Conservation (phyloP, 768 basidiomycete species). For the Pisolithus sp. region DNA sequence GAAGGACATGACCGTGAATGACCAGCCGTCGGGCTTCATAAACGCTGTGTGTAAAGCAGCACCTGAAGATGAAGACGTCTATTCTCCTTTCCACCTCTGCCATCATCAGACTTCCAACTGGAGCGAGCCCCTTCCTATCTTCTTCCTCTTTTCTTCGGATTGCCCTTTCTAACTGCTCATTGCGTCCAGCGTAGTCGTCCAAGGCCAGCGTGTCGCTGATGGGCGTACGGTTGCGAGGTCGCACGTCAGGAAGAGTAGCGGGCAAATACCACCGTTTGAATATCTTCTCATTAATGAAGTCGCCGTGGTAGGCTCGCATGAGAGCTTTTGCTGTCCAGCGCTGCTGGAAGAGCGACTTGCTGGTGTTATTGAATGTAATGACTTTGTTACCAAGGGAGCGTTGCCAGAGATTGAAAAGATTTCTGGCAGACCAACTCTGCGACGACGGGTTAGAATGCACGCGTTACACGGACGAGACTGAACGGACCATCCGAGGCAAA, state of each 20-base stretch:
- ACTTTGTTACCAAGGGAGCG: constrained; percentile 52
- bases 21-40: constrained; percentile 87
- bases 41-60: constrained; percentile 82
- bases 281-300: constrained; percentile 84
- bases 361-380: constrained; percentile 51
- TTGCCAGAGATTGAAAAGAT: constrained; percentile 85
- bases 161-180: constrained; percentile 33
- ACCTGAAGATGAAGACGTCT: constrained; percentile 87
- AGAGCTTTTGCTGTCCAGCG: constrained; percentile 85
- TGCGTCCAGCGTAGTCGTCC: constrained; percentile 54
- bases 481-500: constrained; percentile 74
- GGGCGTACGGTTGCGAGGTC: constrained; percentile 41
- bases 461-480: background rate
- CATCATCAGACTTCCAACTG: constrained; percentile 95
- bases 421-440: constrained; percentile 85
- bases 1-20: constrained; percentile 75
- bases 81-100: constrained; percentile 89
- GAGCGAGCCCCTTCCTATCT: constrained; percentile 62
- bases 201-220: constrained; percentile 37
- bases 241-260: constrained; percentile 76
- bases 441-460: background rate
- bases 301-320: constrained; percentile 91
- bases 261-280: constrained; percentile 97
- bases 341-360: constrained; percentile 77
- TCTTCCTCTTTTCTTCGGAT: constrained; percentile 48